A percentile compares a stretch with the other conserved stretches of the same genome.
phyloP scores from a whole-genome alignment of 1,284 basidiomycete genomes.

The Coniferiporia sulphurascens region DNA sequence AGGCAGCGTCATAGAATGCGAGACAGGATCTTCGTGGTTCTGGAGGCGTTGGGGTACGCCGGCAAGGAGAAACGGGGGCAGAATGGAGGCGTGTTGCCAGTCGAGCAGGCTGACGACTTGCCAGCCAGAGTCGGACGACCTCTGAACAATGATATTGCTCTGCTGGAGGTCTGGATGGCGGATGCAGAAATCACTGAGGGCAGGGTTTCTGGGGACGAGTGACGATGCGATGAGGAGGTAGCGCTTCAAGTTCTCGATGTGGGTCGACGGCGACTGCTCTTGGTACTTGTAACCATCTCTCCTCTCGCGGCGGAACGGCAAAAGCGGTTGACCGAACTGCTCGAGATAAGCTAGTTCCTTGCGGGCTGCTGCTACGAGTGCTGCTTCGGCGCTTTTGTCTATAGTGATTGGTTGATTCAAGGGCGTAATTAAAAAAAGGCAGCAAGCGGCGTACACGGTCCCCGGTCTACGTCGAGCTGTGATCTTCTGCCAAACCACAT shows the following conservation, averaged over 20 bases:
- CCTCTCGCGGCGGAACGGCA: constrained; percentile 42
- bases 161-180: constrained; percentile 41
- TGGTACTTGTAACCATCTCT: constrained; percentile 43
- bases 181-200: constrained; percentile 35
- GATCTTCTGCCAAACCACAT: constrained; percentile 46
- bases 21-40: constrained; percentile 40
- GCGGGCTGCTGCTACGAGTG: constrained; percentile 37
- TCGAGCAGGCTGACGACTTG: constrained; percentile 34
- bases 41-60: constrained; percentile 39
- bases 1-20: constrained; percentile 33
- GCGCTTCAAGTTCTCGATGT: constrained; percentile 34
- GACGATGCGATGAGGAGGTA: constrained; percentile 36
- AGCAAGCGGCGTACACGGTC: constrained; percentile 43
- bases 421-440: constrained; percentile 24
- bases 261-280: constrained; percentile 43
- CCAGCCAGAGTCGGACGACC: constrained; percentile 30
- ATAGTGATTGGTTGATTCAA: constrained; percentile 31
- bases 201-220: constrained; percentile 31
- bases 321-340: constrained; percentile 43
- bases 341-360: constrained; percentile 49
- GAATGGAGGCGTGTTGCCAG: constrained; percentile 41
- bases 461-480: constrained; percentile 41
- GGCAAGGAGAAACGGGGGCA: constrained; percentile 42
- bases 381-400: constrained; percentile 44
- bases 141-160: constrained; percentile 34